Percentiles rank a stretch among this genome's conserved stretches.
Conservation (phyloP, 495 filamentous ascomycete genomes). For the Aeminium ludgeri region DNA sequence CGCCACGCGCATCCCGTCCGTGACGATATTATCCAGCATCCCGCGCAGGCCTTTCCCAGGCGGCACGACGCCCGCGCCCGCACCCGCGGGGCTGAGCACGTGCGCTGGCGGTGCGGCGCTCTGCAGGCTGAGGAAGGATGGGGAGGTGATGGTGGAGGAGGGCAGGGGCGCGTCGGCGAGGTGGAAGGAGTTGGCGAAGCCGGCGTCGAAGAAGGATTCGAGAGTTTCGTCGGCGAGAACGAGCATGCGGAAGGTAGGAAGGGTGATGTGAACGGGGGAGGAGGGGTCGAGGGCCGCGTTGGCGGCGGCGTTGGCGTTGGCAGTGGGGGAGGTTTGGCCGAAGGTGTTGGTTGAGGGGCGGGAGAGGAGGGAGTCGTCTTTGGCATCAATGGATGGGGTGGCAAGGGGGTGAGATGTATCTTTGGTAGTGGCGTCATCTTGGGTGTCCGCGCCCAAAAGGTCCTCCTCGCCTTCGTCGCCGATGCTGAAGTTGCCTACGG, state of each 20-base stretch:
- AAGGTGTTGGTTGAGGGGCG: conserved; percentile 9
- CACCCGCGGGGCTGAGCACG: conserved; percentile 22
- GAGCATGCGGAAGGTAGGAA: conserved; percentile 98
- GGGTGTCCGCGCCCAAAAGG: conserved; percentile 41
- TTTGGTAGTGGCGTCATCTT: conserved; percentile 9
- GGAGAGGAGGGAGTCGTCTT: conserved; percentile 14
- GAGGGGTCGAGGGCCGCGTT: conserved; percentile 84
- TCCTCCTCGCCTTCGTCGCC: conserved; percentile 51
- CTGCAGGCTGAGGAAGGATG: conserved; percentile 62
- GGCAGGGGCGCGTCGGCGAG: conserved; percentile 37
- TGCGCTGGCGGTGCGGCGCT: conserved; percentile 29
- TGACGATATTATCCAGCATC: conserved; percentile 91
- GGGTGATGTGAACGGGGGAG: conserved; percentile 84
- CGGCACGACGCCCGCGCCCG: conserved; percentile 34
- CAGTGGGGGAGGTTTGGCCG: conserved; percentile 22
- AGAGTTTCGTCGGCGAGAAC: conserved; percentile 89
- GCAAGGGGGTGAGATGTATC: conserved; percentile 7
- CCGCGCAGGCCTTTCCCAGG: conserved; percentile 71
- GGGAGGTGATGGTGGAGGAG: conserved; percentile 23
- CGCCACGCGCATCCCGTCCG: conserved; percentile 88
- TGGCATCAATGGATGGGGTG: conserved; percentile 2
- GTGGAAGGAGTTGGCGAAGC: conserved; percentile 55
- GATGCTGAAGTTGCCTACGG: conserved; percentile 32
- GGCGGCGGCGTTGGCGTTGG: conserved; percentile 43
- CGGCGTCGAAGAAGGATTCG: conserved; percentile 86